phyloP scores from a whole-genome alignment of 371 early-diverging fungal species.

The Circinella umbellata region DNA sequence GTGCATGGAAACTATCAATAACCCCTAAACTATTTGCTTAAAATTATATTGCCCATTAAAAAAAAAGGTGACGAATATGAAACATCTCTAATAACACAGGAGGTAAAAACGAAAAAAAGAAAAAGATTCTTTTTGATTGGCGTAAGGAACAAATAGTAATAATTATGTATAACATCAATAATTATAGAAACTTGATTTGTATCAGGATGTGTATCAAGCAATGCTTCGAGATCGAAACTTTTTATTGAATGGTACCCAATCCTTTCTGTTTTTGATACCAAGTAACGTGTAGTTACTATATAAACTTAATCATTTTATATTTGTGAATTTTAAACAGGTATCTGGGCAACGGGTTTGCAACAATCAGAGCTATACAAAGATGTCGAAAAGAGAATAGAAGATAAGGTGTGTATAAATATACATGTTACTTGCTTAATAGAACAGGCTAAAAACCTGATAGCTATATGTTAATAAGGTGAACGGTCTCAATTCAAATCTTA shows the following conservation, averaged over 20 bases:
- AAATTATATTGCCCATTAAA: not conserved
- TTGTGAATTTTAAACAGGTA: not conserved
- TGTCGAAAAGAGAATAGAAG: not conserved
- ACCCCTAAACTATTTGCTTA: no score
- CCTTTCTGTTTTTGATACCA: not conserved
- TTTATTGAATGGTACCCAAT: conserved; percentile 25
- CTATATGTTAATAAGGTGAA: no score
- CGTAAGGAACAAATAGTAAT: not conserved
- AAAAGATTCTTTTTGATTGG: not conserved
- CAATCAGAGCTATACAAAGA: not conserved
- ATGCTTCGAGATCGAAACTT: conserved; percentile 32
- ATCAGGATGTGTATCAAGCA: conserved; percentile 32
- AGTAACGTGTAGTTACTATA: no score
- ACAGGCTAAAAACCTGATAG: no score
- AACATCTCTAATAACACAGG: conserved; percentile 45
- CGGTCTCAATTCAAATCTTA: not conserved
- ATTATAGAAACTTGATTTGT: conserved; percentile 28
- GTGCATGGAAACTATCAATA: no score
- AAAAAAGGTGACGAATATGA: conserved; percentile 45
- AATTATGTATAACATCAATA: no score
- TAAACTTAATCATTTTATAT: no score
- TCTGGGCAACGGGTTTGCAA: conserved; percentile 14
- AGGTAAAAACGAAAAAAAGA: conserved; percentile 15
- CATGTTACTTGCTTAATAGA: not conserved
- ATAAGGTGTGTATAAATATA: not conserved